A percentile compares a stretch with the other conserved stretches of the same genome.
These are phyloP conservation scores for Circinella umbellata DNA, from an alignment of 371 early-diverging fungal genomes.

Conservation along the genomic window DNA sequence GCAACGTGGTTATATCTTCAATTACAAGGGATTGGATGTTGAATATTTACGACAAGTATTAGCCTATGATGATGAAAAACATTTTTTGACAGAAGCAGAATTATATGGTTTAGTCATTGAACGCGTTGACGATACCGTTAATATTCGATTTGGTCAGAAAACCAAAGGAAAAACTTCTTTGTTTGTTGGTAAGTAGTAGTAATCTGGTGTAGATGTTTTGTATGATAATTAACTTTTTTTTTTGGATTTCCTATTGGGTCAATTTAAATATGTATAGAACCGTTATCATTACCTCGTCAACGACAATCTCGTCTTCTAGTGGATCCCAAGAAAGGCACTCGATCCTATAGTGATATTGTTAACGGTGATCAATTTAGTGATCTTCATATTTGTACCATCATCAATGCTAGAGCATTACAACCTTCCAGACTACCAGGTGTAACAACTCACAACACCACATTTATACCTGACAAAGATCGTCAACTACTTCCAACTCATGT, in stretches of 20 bases:
- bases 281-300: conserved; percentile 39
- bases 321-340: conserved; percentile 41
- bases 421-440: neutral
- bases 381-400: neutral
- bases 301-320: conserved; percentile 32
- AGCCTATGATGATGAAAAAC: conserved; percentile 37
- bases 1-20: conserved; percentile 62
- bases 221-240: too few relatives aligned
- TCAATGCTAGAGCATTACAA: neutral
- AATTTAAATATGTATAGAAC: conserved; percentile 26
- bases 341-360: conserved; percentile 30
- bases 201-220: too few relatives aligned
- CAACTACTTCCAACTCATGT: neutral
- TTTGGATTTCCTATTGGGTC: too few relatives aligned
- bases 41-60: conserved; percentile 35
- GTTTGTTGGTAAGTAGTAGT: conserved; percentile 35
- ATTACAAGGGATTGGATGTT: conserved; percentile 47
- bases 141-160: conserved; percentile 38
- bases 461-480: neutral
- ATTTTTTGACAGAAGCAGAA: conserved; percentile 33
- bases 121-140: conserved; percentile 21
- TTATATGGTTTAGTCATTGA: conserved; percentile 41
- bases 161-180: conserved; percentile 24
- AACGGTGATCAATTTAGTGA: conserved; percentile 18
- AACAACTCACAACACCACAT: neutral